Evolutionary conservation across 2,329 filamentous ascomycete species (phyloP).

Genomic region (Colletotrichum neosansevieriae): DNA sequence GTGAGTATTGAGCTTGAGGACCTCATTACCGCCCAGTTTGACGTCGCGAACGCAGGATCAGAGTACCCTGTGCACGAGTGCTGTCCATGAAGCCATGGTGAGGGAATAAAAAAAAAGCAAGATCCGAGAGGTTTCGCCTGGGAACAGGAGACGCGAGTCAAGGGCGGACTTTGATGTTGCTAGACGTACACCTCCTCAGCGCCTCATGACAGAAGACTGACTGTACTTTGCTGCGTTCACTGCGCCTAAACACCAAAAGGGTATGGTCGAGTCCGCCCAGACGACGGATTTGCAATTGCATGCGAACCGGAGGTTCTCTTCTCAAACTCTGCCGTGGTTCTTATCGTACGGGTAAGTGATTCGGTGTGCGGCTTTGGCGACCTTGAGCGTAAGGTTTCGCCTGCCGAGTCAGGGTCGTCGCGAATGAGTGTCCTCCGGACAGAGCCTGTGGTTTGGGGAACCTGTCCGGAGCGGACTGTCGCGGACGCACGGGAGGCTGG

Average conservation of each 20-base stretch:
- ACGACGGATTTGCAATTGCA: constrained; percentile 9
- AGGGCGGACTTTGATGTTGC: constrained; percentile 8
- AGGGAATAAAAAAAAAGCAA: constrained; percentile 19
- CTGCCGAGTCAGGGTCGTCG: constrained; percentile 13
- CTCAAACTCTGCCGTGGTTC: neutral
- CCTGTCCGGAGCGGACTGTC: too few relatives aligned
- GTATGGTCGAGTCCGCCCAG: constrained; percentile 12
- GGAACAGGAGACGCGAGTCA: constrained; percentile 28
- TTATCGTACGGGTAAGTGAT: neutral
- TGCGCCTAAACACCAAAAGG: neutral
- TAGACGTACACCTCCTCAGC: constrained; percentile 15
- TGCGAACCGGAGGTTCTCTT: constrained; percentile 6
- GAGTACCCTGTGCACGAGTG: neutral
- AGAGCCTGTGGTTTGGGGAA: too few relatives aligned
- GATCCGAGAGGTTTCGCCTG: neutral
- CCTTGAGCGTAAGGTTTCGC: constrained; percentile 1
- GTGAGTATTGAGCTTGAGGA: neutral
- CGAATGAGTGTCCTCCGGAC: neutral
- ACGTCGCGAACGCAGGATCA: neutral
- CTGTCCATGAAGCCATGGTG: neutral
- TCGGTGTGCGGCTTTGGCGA: neutral
- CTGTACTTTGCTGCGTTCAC: neutral
- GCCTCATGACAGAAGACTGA: neutral
- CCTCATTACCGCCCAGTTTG: neutral
- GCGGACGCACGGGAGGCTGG: too few relatives aligned